Percentiles rank a stretch among this genome's conserved stretches.
These are phyloP conservation scores for Helichrysum umbraculigerum DNA, from an alignment of 129 eudicot genomes.

Conservation along the genomic window DNA sequence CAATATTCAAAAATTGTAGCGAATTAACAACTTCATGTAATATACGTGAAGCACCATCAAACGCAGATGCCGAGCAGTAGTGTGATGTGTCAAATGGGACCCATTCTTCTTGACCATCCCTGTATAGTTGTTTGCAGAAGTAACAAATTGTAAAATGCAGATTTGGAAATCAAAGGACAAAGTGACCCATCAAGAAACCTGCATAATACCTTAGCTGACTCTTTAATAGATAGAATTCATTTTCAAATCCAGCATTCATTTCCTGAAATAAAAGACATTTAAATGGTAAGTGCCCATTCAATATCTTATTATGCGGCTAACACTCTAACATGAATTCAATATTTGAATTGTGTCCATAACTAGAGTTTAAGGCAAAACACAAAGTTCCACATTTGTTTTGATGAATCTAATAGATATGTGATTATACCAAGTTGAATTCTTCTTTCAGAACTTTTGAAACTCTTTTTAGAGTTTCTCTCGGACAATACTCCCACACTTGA, in stretches of 20 bases:
- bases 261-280: slow-evolving; percentile 49
- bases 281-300: slow-evolving; percentile 10
- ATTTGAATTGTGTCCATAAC: background rate
- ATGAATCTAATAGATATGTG: background rate
- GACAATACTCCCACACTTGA: slow-evolving; percentile 93
- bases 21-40: slow-evolving; percentile 62
- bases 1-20: slow-evolving; percentile 70
- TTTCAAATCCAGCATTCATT: slow-evolving; percentile 94
- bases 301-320: background rate
- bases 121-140: slow-evolving; percentile 35
- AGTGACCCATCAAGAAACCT: slow-evolving; percentile 22
- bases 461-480: slow-evolving; percentile 81
- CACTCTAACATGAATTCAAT: background rate
- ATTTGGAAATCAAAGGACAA: slow-evolving; percentile 6
- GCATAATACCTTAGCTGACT: slow-evolving; percentile 49
- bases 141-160: slow-evolving; percentile 13
- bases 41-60: slow-evolving; percentile 83
- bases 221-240: slow-evolving; percentile 81
- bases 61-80: slow-evolving; percentile 76
- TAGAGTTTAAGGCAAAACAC: slow-evolving; percentile 9
- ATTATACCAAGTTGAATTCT: slow-evolving; percentile 81
- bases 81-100: slow-evolving; percentile 73
- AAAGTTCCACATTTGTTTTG: slow-evolving; percentile 3
- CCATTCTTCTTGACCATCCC: slow-evolving; percentile 84
- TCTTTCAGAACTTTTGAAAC: slow-evolving; percentile 72